Percentiles rank a stretch among this genome's conserved stretches.
These are phyloP conservation scores for Globisporangium takayamanum DNA, from an alignment of 352 stramenopile genomes.

Conservation along the genomic window DNA sequence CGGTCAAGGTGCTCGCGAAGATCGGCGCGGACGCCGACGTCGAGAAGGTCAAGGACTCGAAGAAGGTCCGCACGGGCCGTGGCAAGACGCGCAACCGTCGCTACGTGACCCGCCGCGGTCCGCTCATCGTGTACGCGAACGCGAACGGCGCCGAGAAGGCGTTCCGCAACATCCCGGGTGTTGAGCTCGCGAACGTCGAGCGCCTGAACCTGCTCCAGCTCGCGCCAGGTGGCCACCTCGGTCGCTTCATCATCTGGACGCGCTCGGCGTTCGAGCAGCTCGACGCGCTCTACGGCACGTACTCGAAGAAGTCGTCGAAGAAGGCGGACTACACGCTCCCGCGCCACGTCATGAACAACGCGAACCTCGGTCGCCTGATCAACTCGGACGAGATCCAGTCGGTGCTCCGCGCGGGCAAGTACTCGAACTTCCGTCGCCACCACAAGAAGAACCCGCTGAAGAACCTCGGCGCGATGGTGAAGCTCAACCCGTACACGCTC, in stretches of 20 bases:
- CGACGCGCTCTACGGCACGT: conserved; percentile 95
- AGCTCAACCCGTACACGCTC: conserved; percentile 96
- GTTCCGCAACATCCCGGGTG: conserved; percentile 97
- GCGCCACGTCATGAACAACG: conserved; percentile 94
- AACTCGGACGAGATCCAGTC: conserved; percentile 99
- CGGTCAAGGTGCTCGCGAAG: conserved; percentile 92
- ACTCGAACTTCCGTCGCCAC: conserved; percentile 82
- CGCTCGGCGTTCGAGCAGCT: conserved; percentile 96
- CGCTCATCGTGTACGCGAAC: conserved; percentile 96
- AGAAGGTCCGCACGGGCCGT: conserved; percentile 96
- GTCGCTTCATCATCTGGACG: conserved; percentile 99
- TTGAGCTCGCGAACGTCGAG: conserved; percentile 97
- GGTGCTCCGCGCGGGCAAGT: conserved; percentile 93
- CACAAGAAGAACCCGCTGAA: conserved; percentile 98
- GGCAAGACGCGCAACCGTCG: conserved; percentile 98
- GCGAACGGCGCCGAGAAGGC: conserved; percentile 91
- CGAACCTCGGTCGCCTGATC: conserved; percentile 98
- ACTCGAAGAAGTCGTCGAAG: conserved; percentile 81
- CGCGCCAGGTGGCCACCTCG: conserved; percentile 97
- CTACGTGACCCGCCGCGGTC: conserved; percentile 93
- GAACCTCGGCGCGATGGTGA: conserved; percentile 93
- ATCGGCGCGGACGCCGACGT: conserved; percentile 95
- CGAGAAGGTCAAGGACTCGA: conserved; percentile 97
- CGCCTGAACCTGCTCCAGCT: conserved; percentile 97
- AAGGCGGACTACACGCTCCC: conserved; percentile 94